These are phyloP conservation scores for Nitzschia sp. DNA, from an alignment of 108 stramenopile species.

Conservation along the genomic window DNA sequence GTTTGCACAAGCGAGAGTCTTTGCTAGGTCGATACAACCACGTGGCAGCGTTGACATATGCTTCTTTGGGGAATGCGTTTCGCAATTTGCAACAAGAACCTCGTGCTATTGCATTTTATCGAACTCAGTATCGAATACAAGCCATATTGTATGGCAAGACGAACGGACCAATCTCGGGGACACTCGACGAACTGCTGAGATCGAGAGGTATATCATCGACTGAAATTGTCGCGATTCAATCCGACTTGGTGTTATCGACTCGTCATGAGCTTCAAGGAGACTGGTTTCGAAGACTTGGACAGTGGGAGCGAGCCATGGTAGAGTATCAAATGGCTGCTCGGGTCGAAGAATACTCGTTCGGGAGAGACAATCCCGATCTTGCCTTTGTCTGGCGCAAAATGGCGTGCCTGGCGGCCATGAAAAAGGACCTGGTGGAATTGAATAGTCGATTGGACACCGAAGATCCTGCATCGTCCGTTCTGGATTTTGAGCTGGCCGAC, in stretches of 20 bases:
- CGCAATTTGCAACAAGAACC: slow-evolving; percentile 10
- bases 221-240: slow-evolving; percentile 11
- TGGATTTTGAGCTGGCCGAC: slow-evolving; percentile 21
- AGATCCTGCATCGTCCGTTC: background rate
- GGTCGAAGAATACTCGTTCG: slow-evolving; percentile 23
- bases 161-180: slow-evolving; percentile 12
- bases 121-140: slow-evolving; percentile 12
- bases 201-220: background rate
- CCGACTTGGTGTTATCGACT: slow-evolving; percentile 7
- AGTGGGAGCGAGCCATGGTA: background rate
- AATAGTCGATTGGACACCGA: background rate
- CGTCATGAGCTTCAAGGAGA: slow-evolving; percentile 21
- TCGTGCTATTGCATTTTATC: slow-evolving; percentile 9
- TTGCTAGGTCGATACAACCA: slow-evolving; percentile 9
- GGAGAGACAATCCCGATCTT: slow-evolving; percentile 24
- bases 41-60: slow-evolving; percentile 18
- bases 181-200: background rate
- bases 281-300: slow-evolving; percentile 13
- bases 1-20: slow-evolving; percentile 15
- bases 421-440: background rate
- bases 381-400: slow-evolving; percentile 29
- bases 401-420: slow-evolving; percentile 20
- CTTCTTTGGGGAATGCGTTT: slow-evolving; percentile 14
- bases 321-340: slow-evolving; percentile 23
- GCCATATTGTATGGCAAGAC: slow-evolving; percentile 18